Base-by-base conservation (phyloP, 2,329 filamentous ascomycete species). In the Colletotrichum sansevieriae region DNA sequence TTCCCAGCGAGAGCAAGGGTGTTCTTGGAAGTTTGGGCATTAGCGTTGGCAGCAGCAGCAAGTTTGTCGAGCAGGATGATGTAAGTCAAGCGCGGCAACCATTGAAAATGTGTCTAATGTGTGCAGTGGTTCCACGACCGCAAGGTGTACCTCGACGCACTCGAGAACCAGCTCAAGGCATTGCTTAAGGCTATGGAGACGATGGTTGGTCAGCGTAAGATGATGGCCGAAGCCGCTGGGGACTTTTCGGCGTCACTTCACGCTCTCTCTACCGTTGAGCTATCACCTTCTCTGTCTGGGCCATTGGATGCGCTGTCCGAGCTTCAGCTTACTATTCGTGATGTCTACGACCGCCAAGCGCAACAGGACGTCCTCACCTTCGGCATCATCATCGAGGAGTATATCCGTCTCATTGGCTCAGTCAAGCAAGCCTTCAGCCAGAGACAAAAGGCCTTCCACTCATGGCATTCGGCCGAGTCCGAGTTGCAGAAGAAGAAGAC, bases 51-150 rank as follows among this genome's bases (percentile, higher is more conserved):
- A 87, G 90, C 67, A 86, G 89, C 62, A 90, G 87, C 74, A 99
- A 99, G 80, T 99, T 99, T 81, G 90, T 99, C 44, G 96, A 99
- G 81, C 96, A 98, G 77, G 96, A 99, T 78, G 96, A 99, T 82
- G 92, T 94, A 80, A 84, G 91, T 83, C 58, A 29, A 11, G 8
- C 52, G 7, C 12, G 33, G 2, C 25, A 15, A 10, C 9, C 12
- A 13, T 2, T 22, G 10, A 25, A 3, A 20, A 20, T 13, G 15
- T 1, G 25, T 22, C 69, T 71, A 72, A 79, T 62, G 3, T 4
- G 37, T 10, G 33, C 68, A 94, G 91, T 99, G 95, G 96, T 99
- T 99, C 82, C 95, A 99, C 75, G 96, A 99, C 73, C 94, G 96
- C 70, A 93, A 91, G 75, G 89, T 98, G 63, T 99, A 99, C 76